phyloP scores from a whole-genome alignment of 306 rosid species.

The Rosa lucieae region DNA sequence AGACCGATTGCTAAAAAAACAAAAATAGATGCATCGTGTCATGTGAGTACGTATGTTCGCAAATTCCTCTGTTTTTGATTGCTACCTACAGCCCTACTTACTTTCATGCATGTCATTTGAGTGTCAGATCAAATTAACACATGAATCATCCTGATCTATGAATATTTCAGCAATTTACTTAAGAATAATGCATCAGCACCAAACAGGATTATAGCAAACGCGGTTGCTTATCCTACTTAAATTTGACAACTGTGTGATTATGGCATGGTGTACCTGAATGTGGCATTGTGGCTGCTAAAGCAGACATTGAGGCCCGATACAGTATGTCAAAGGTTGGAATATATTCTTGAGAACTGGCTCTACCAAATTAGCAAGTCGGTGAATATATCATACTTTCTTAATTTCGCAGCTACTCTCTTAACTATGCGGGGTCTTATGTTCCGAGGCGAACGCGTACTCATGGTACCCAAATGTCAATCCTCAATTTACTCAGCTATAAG shows the following conservation, averaged over 20 bases:
- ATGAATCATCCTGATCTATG: not conserved
- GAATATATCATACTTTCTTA: not conserved
- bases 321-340: conserved; percentile 36
- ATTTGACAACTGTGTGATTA: conserved; percentile 13
- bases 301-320: conserved; percentile 38
- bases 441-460: not conserved
- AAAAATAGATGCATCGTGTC: not conserved
- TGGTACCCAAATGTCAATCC: not conserved
- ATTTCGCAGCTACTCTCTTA: not conserved
- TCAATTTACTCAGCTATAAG: not conserved
- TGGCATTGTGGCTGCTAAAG: conserved; percentile 17
- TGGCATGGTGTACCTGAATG: not conserved
- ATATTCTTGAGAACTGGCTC: conserved; percentile 18
- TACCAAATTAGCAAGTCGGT: not conserved
- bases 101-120: not conserved
- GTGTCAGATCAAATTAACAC: not conserved
- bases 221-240: not conserved
- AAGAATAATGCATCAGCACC: not conserved
- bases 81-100: not conserved
- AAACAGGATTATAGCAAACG: conserved; percentile 1
- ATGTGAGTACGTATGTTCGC: not conserved
- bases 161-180: not conserved
- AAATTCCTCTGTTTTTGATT: not conserved
- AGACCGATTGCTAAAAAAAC: not conserved
- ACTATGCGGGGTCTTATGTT: not conserved